Percentiles rank a stretch among this genome's conserved stretches.
Conservation (phyloP, 2,329 filamentous ascomycete species). For the Microdochium paspali region DNA sequence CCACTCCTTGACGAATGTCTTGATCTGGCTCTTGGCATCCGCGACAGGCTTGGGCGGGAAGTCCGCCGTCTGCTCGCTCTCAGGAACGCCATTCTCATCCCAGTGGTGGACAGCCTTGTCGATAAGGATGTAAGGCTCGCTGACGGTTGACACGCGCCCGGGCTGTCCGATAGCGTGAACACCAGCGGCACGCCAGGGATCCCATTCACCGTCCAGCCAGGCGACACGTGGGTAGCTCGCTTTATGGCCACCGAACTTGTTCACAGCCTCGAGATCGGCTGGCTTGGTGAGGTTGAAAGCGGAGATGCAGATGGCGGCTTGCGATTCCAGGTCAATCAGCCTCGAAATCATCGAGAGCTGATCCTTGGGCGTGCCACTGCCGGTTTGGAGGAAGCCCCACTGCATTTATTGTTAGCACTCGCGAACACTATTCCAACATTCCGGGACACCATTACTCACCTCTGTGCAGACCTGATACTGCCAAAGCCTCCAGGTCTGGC, state of each 20-base stretch:
- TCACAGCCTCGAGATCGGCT: constrained; percentile 57
- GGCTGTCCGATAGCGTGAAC: constrained; percentile 56
- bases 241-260: constrained; percentile 66
- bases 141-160: constrained; percentile 46
- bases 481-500: constrained; percentile 36
- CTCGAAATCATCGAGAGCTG: constrained; percentile 65
- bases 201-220: constrained; percentile 65
- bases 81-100: constrained; percentile 62
- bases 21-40: constrained; percentile 47
- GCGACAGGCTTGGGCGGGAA: constrained; percentile 51
- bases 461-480: constrained; percentile 46
- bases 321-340: constrained; percentile 53
- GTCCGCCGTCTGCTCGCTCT: constrained; percentile 46
- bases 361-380: constrained; percentile 54
- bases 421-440: not conserved
- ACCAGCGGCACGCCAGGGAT: constrained; percentile 71
- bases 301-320: constrained; percentile 50
- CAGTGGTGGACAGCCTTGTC: constrained; percentile 71
- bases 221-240: constrained; percentile 70
- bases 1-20: constrained; percentile 58
- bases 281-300: constrained; percentile 61
- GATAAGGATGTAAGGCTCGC: constrained; percentile 67
- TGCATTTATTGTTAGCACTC: constrained; percentile 7
- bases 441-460: constrained; percentile 3
- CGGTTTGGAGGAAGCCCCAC: constrained; percentile 75